Percentiles rank a stretch among this genome's conserved stretches.
phyloP scores from a whole-genome alignment of 169 alveolate genomes.

The Amoebophrya sp. region DNA sequence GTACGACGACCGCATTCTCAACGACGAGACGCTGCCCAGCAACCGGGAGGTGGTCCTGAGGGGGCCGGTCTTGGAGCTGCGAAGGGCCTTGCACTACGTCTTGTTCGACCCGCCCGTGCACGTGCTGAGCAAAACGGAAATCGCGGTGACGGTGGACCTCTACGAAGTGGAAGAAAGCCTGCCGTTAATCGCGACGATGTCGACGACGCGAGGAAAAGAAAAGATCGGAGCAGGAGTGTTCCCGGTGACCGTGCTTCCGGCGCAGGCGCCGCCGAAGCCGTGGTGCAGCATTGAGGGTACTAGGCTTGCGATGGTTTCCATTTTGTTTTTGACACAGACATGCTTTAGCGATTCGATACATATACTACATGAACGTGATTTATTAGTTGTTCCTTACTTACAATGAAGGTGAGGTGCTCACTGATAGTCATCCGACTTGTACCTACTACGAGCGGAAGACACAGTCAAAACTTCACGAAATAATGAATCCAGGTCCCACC shows the following conservation, averaged over 20 bases:
- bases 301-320: no score
- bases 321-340: no score
- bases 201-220: background rate
- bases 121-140: background rate
- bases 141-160: background rate
- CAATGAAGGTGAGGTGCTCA: no score
- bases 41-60: background rate
- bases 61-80: background rate
- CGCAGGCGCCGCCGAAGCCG: background rate
- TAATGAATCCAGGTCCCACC: no score
- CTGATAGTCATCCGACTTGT: no score
- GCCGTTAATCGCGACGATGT: background rate
- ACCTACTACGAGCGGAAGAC: no score
- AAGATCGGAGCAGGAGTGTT: background rate
- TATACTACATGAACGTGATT: no score
- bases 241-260: background rate
- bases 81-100: background rate
- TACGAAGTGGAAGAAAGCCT: background rate
- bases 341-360: no score
- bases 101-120: background rate
- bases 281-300: background rate
- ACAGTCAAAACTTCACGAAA: no score
- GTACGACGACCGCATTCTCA: background rate
- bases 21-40: background rate
- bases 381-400: no score